These are phyloP conservation scores for Polytrichum commune DNA, from an alignment of 225 moss, liverwort and hornwort species.

Conservation along the genomic window DNA sequence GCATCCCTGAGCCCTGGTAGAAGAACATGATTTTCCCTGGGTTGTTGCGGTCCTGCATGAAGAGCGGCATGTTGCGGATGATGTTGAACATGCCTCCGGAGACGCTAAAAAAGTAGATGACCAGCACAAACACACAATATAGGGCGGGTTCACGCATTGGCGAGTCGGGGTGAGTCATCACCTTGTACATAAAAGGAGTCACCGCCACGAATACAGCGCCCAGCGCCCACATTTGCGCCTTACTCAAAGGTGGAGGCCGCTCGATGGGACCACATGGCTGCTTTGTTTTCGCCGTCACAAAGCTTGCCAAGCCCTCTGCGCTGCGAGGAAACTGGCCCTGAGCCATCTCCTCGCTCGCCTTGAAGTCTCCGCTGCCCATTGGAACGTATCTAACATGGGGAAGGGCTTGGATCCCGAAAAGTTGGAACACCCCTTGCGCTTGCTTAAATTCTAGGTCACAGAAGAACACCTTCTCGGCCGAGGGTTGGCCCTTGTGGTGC, in stretches of 20 bases:
- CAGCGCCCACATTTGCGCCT: constrained; percentile 57
- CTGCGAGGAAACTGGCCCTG: constrained; percentile 63
- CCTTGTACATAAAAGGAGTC: constrained; percentile 77
- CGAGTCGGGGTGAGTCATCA: constrained; percentile 67
- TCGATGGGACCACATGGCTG: constrained; percentile 71
- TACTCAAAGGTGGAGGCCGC: constrained; percentile 79
- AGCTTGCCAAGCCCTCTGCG: constrained; percentile 73
- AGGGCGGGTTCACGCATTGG: constrained; percentile 77
- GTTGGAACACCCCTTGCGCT: constrained; percentile 66
- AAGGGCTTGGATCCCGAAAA: constrained; percentile 75
- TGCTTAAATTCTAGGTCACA: constrained; percentile 87
- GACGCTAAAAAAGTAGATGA: constrained; percentile 96
- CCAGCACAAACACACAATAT: constrained; percentile 72
- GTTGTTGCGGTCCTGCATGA: constrained; percentile 76
- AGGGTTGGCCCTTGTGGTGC: constrained; percentile 46
- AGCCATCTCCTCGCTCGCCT: constrained; percentile 66
- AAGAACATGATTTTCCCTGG: constrained; percentile 88
- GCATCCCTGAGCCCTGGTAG: constrained; percentile 92
- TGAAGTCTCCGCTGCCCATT: constrained; percentile 54
- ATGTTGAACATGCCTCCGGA: constrained; percentile 99
- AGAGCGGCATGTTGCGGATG: constrained; percentile 93
- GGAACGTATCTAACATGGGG: constrained; percentile 70
- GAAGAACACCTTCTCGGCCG: constrained; percentile 70
- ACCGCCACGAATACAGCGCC: constrained; percentile 49
- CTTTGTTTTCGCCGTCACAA: constrained; percentile 72